Conservation (phyloP, 805 yeast genomes). For the Jamesozyma jinghongensis region DNA sequence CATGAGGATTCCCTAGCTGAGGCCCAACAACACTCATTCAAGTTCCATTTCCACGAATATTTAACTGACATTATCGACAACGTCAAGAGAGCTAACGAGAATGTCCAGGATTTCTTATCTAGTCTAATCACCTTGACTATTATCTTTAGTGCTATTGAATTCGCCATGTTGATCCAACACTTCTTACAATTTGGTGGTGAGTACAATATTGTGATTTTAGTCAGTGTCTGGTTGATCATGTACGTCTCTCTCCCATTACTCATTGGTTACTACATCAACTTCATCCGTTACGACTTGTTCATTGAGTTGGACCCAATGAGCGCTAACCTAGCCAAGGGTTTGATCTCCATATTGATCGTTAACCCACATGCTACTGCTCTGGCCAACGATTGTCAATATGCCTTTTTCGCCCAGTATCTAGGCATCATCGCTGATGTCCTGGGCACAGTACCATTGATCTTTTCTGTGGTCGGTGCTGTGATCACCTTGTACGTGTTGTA, state of each 20-base stretch:
- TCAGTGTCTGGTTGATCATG: conserved; percentile 12
- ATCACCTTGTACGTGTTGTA: conserved; percentile 4
- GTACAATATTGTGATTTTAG: conserved; percentile 1
- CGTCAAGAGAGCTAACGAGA: conserved; percentile 14
- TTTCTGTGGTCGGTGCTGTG: conserved; percentile 3
- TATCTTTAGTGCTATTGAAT: conserved; percentile 17
- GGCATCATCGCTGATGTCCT: neutral
- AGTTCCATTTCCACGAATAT: conserved; percentile 18
- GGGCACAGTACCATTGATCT: conserved; percentile 4
- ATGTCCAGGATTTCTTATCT: conserved; percentile 21
- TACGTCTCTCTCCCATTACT: conserved; percentile 16
- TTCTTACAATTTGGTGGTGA: neutral
- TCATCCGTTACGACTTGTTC: conserved; percentile 23
- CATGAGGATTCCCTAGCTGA: conserved; percentile 5
- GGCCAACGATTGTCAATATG: conserved; percentile 5
- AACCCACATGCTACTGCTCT: conserved; percentile 1
- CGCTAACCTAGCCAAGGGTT: conserved; percentile 19
- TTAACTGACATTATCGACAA: conserved; percentile 15
- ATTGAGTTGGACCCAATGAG: conserved; percentile 27
- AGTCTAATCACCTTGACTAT: conserved; percentile 16
- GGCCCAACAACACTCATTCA: conserved; percentile 6
- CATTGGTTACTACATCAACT: conserved; percentile 23
- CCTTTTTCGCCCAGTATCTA: neutral
- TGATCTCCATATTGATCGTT: conserved; percentile 14
- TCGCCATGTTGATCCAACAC: conserved; percentile 6